Evolutionary conservation across 345 rosid species (phyloP), one percentile per base, ranked within the genome.

Genomic region (Erucastrum elatum): DNA sequence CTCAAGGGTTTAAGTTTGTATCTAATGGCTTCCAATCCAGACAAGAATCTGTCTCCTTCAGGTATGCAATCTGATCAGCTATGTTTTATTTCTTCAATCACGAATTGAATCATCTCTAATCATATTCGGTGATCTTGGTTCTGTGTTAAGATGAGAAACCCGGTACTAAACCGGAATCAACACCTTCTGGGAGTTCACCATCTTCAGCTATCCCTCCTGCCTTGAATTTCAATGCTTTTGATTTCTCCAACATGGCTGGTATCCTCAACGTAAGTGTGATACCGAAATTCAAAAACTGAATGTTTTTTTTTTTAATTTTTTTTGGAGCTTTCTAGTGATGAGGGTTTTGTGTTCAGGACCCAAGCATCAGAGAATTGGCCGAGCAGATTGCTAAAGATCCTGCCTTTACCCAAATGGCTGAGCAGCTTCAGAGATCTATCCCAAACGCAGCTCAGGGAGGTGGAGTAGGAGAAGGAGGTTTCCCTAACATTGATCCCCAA

Each of bases 341-440:
- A 29, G 49, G 64, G 44, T 78, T 44, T 70, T 16, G 5, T 66
- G 66, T 8, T 4, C 74, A 95, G 99, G 99, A 95, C 77, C 99
- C 97, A 1, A 95, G 96, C 82, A 91, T 95, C 65, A 89, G 89
- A 82, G 93, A 93, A 56, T 71, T 95, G 77, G 98, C 97, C 71
- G 98, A 91, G 80, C 97, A 93, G 85, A 95, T 95, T 55, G 91
- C 98, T 60, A 90, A 87, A 84, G 99, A 93, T 81, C 98, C 99
- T 34, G 66, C 97, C 21, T 93, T 95, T 87, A 95, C 88, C 82
- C 89, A 90, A 75, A 86, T 95, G 90, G 99, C 99, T 31, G 98
- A 93, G 89, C 99, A 93, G 85, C 90, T 95, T 33, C 97, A 90
- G 85, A 84, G 89, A 82, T 85, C 93, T 8, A 83, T 93, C 46